Evolutionary conservation across 1,284 basidiomycete species (phyloP).

Genomic region (Flammula alnicola): DNA sequence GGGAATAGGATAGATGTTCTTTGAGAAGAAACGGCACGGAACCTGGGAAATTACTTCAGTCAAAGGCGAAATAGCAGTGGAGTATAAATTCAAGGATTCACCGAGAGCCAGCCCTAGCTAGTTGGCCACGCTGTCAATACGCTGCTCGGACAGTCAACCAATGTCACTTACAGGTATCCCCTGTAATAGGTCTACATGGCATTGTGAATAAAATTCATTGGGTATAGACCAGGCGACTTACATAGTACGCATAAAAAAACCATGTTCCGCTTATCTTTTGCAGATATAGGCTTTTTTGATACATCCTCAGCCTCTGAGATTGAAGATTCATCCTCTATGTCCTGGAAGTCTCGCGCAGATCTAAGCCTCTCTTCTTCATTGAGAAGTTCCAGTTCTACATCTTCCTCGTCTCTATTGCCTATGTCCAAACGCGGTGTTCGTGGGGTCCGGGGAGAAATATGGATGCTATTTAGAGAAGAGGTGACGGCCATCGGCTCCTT

Average conservation of each 20-base stretch:
- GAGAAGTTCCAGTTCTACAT: constrained; percentile 68
- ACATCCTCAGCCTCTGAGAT: constrained; percentile 28
- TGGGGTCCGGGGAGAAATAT: constrained; percentile 67
- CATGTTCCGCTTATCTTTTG: constrained; percentile 86
- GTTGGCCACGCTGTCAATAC: constrained; percentile 8
- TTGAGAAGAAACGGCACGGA: constrained; percentile 97
- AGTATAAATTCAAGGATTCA: constrained; percentile 40
- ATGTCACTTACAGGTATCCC: constrained; percentile 86
- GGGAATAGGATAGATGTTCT: constrained; percentile 94
- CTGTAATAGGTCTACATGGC: constrained; percentile 82
- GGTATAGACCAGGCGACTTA: constrained; percentile 47
- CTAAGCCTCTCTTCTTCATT: constrained; percentile 58
- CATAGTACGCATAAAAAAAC: constrained; percentile 87
- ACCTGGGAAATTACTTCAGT: constrained; percentile 49
- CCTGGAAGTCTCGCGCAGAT: constrained; percentile 48
- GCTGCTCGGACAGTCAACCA: constrained; percentile 18
- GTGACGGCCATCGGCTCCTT: constrained; percentile 45
- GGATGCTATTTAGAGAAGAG: constrained; percentile 66
- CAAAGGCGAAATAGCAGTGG: constrained; percentile 1
- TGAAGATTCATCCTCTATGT: constrained; percentile 31
- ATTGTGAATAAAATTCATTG: constrained; percentile 20
- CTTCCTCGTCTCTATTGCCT: constrained; percentile 53
- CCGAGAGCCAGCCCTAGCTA: constrained; percentile 79
- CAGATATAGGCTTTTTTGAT: constrained; percentile 58
- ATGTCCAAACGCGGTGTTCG: constrained; percentile 45